phyloP scores from a whole-genome alignment of 345 rosid species.

The Lepidium sativum region DNA sequence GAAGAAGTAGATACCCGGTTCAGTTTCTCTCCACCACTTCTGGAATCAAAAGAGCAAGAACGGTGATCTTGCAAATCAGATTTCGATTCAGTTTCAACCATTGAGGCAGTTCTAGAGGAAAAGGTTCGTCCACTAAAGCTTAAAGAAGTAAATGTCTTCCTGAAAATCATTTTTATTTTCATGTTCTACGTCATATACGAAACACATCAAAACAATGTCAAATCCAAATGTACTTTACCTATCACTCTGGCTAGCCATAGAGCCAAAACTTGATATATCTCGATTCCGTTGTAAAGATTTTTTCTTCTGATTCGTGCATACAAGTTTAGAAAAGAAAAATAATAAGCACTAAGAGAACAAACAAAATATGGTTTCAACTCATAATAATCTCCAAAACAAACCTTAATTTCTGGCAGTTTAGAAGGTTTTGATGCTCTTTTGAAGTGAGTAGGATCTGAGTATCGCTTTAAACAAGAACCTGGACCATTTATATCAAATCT shows the following conservation, averaged over 20 bases:
- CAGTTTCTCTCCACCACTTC: conserved; percentile 49
- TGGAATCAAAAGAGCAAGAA: conserved; percentile 51
- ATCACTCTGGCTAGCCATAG: conserved; percentile 13
- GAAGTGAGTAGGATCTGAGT: conserved; percentile 85
- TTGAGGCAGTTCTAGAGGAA: conserved; percentile 19
- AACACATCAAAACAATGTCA: neutral
- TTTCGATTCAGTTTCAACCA: neutral
- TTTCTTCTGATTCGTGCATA: conserved; percentile 16
- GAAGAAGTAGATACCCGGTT: conserved; percentile 33
- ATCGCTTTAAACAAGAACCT: conserved; percentile 83
- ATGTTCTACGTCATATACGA: neutral
- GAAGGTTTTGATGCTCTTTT: conserved; percentile 54
- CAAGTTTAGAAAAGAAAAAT: neutral
- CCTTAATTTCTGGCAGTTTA: conserved; percentile 52
- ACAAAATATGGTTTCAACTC: neutral
- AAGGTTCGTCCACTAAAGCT: conserved; percentile 22
- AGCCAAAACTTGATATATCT: conserved; percentile 7
- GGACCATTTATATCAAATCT: conserved; percentile 81
- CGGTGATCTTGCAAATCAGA: conserved; percentile 25
- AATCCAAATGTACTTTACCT: conserved; percentile 11
- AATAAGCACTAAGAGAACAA: neutral
- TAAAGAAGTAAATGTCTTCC: conserved; percentile 20
- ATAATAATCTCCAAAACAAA: conserved; percentile 20
- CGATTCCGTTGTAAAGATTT: neutral
- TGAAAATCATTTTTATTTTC: neutral